A percentile compares a stretch with the other conserved stretches of the same genome.
Conservation (phyloP, 768 basidiomycete genomes). For the Termitomyces sp. region DNA sequence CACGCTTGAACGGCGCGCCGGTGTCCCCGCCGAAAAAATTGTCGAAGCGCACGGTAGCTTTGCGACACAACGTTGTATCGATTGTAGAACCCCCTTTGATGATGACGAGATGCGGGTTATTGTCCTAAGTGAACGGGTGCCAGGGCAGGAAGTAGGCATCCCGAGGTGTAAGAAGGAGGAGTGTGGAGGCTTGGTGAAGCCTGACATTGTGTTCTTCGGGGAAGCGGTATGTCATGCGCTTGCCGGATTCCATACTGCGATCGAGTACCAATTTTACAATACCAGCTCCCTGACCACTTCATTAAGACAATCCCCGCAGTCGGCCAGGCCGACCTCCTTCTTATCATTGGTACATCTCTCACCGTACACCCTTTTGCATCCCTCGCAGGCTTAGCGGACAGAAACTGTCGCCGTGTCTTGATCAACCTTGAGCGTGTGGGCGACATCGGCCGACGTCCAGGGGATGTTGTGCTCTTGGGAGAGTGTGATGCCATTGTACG, state of each 20-base stretch:
- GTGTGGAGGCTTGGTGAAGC: slow-evolving; percentile 78
- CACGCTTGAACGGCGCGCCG: slow-evolving; percentile 82
- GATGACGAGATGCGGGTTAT: slow-evolving; percentile 57
- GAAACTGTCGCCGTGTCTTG: slow-evolving; percentile 70
- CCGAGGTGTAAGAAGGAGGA: slow-evolving; percentile 47
- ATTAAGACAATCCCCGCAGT: slow-evolving; percentile 48
- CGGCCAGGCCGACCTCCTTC: slow-evolving; percentile 71
- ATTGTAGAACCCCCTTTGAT: slow-evolving; percentile 56
- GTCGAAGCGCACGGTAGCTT: slow-evolving; percentile 98
- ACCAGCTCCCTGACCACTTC: slow-evolving; percentile 73
- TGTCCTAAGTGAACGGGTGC: slow-evolving; percentile 3
- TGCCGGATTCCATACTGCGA: not conserved
- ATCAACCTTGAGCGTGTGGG: slow-evolving; percentile 87
- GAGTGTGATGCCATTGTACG: slow-evolving; percentile 66
- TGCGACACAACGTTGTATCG: slow-evolving; percentile 77
- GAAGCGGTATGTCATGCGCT: slow-evolving; percentile 46
- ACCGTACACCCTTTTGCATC: slow-evolving; percentile 85
- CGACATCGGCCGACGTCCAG: slow-evolving; percentile 41
- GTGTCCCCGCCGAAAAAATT: slow-evolving; percentile 66
- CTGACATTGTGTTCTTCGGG: slow-evolving; percentile 95
- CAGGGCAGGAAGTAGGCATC: slow-evolving; percentile 43
- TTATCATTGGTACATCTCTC: slow-evolving; percentile 89
- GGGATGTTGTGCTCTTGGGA: slow-evolving; percentile 62
- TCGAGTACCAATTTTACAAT: not conserved
- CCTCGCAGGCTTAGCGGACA: slow-evolving; percentile 51